These are phyloP conservation scores for Trichophyton equinum DNA, from an alignment of 2,329 filamentous ascomycete genomes.

Conservation along the genomic window DNA sequence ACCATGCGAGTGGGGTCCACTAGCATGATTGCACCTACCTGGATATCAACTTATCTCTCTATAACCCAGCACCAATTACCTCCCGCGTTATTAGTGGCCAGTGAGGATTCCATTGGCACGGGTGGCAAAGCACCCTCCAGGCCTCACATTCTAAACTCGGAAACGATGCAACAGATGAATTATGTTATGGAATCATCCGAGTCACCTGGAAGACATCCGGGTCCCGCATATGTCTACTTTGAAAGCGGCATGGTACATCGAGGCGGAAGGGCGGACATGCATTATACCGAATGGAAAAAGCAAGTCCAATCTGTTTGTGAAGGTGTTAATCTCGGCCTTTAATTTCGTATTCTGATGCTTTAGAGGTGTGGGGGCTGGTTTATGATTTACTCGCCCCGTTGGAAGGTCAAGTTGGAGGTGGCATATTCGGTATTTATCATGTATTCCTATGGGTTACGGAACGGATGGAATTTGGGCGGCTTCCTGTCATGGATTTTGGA, in stretches of 20 bases:
- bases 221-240: conserved; percentile 31
- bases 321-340: conserved; percentile 19
- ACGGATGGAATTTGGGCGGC: neutral
- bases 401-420: neutral
- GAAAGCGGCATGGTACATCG: conserved; percentile 24
- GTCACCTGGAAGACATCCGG: conserved; percentile 1
- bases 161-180: conserved; percentile 5
- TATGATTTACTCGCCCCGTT: neutral
- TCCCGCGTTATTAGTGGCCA: conserved; percentile 7
- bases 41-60: conserved; percentile 8
- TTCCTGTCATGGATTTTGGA: neutral
- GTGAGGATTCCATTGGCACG: neutral
- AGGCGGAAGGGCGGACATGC: conserved; percentile 22
- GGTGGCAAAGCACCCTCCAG: neutral
- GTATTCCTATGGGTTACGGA: neutral
- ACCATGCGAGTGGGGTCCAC: neutral
- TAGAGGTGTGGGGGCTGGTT: neutral
- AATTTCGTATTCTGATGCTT: neutral
- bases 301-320: conserved; percentile 26
- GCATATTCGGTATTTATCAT: neutral
- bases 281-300: conserved; percentile 28
- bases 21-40: neutral
- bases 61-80: conserved; percentile 7
- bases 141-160: conserved; percentile 8
- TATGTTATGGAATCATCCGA: conserved; percentile 6